Base-by-base conservation (phyloP, 129 eudicot genomes). In the Pittosporum tobira region DNA sequence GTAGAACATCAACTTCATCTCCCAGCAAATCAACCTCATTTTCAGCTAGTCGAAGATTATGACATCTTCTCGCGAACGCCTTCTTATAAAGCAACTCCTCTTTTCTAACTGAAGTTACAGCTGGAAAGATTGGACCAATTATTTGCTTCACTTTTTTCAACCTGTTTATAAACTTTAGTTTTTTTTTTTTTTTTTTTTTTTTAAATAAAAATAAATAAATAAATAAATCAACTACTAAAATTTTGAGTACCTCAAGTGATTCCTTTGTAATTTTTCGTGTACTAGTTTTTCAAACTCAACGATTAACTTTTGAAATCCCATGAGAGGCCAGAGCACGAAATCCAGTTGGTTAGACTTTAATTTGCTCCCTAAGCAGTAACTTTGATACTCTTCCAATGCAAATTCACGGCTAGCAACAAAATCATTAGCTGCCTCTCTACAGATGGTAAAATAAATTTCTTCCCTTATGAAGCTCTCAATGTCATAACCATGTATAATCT, bases 11-110 rank as follows among this genome's bases (percentile, higher is more conserved):
- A 53, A 88, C 96, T 74, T 88, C 85, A 66, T 88, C 85, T 29
- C 94, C 96, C 1, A 84, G 78, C 48, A 88, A 66, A 77, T 88
- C 94, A 34, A 81, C 94, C 94, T 88, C 96, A 12, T 69, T 64
- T 77, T 88, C 94, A 0, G 94, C 96, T 65, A 84, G 57, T 51
- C 29, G 57, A 18, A 84, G 82, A 70, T 79, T 84, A 4, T 67
- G 73, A 64, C 94, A 81, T 81, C 90, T 74, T 54, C 69, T 61
- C 7, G 49, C 12, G 50, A 84, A 84, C 8, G 88, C 94, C 25
- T 76, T 73, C 76, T 72, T 70, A 83, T 84, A 88, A 5, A 81
- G 60, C 55, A 61, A 66, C 28, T 74, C 75, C 18, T 45, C 73
- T 51, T 70, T 61, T 49, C 61, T 74, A 12, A 76, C 9, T 13